Evolutionary conservation across 768 basidiomycete genomes (phyloP).

Genomic region (Steccherinum ochraceum): DNA sequence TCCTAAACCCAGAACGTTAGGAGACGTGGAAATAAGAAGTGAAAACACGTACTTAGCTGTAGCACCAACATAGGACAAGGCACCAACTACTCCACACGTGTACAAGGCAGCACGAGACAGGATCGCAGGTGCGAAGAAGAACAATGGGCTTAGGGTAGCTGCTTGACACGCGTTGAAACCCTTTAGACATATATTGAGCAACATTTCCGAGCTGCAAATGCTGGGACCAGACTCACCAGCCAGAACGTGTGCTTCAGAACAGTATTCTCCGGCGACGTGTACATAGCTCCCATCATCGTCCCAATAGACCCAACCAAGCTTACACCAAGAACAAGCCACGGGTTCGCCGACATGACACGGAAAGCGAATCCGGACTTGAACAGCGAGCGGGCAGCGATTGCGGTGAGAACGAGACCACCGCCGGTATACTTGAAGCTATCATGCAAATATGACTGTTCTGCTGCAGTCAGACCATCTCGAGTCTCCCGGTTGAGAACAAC

Average conservation of each 20-base stretch:
- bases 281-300: constrained; percentile 77
- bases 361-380: constrained; percentile 64
- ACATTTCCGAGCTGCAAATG: background rate
- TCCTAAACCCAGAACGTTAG: constrained; percentile 27
- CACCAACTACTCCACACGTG: constrained; percentile 80
- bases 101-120: constrained; percentile 85
- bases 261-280: constrained; percentile 71
- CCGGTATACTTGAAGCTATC: constrained; percentile 82
- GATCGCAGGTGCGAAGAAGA: constrained; percentile 81
- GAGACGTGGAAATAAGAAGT: background rate
- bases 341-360: constrained; percentile 78
- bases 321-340: constrained; percentile 81
- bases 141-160: constrained; percentile 80
- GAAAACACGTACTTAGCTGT: constrained; percentile 60
- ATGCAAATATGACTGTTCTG: constrained; percentile 66
- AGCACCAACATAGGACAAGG: constrained; percentile 81
- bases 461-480: constrained; percentile 52
- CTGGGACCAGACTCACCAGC: constrained; percentile 44
- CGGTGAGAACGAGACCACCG: constrained; percentile 70
- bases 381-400: constrained; percentile 71
- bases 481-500: constrained; percentile 74
- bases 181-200: constrained; percentile 26
- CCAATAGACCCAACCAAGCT: constrained; percentile 77
- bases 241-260: constrained; percentile 77
- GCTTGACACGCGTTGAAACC: constrained; percentile 85